Conservation (phyloP, 2,329 filamentous ascomycete species). For the Fusarium palustre region DNA sequence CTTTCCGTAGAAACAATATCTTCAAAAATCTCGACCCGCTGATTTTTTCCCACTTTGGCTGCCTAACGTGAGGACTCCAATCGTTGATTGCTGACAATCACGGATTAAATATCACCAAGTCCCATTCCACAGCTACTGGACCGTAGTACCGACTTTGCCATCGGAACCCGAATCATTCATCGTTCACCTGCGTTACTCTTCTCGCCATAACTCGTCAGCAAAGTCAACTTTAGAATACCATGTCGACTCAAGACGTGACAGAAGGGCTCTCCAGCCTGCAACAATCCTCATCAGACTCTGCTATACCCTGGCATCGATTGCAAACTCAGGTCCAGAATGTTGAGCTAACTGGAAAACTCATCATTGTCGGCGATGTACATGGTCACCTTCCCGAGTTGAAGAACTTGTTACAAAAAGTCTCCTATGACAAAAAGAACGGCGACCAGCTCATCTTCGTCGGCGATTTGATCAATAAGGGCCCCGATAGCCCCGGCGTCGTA, state of each 20-base stretch:
- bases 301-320: not conserved
- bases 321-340: slow-evolving; percentile 1
- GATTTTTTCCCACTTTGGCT: not conserved
- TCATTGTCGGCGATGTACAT: slow-evolving; percentile 92
- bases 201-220: not conserved
- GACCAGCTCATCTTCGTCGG: slow-evolving; percentile 82
- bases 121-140: rapidly evolving
- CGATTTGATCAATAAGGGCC: slow-evolving; percentile 84
- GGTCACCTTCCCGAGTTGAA: slow-evolving; percentile 77
- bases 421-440: slow-evolving; percentile 61
- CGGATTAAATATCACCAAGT: rapidly evolving
- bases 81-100: not conserved
- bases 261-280: not conserved
- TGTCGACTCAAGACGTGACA: not conserved
- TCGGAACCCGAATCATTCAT: not conserved
- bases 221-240: not conserved
- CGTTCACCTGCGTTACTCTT: not conserved
- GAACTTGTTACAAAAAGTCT: slow-evolving; percentile 72
- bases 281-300: not conserved
- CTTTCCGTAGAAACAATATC: rapidly evolving
- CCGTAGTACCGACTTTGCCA: no score
- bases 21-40: not conserved
- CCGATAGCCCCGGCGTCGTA: slow-evolving; percentile 81
- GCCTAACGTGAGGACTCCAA: not conserved
- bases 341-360: slow-evolving; percentile 12